Evolutionary conservation across 1,284 basidiomycete genomes (phyloP), one percentile per base, ranked within the genome.

Genomic region (Caloboletus inedulis): DNA sequence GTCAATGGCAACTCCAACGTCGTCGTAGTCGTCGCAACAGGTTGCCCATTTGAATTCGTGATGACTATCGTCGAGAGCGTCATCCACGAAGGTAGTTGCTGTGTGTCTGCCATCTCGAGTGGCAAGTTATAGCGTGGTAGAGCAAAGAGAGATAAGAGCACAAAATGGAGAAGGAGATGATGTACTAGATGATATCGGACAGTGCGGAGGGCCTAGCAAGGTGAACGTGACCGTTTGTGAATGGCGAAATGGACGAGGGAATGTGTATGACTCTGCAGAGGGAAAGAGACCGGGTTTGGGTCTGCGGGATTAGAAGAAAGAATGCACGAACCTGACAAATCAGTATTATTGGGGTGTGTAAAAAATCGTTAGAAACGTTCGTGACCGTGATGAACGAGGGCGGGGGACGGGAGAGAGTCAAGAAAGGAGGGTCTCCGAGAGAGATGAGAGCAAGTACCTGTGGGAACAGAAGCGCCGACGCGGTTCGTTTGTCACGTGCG

Each of bases 1-100:
- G 86, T 88, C 56, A 87, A 70, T 47, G 86, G 84, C 48, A 88
- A 62, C 55, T 74, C 77, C 36, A 85, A 56, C 12, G 82, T 70
- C 49, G 75, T 78, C 5, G 74, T 77, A 37, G 75, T 73, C 16
- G 82, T 83, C 37, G 77, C 73, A 40, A 78, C 66, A 47, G 79
- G 74, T 27, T 66, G 66, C 45, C 84, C 84, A 49, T 71, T 71
- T 3, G 73, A 69, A 62, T 80, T 72, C 8, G 80, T 81, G 47
- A 80, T 62, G 37, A 79, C 66, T 14, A 78, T 72, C 23, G 75
- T 72, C 27, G 78, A 73, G 21, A 79, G 73, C 2, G 83, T 80
- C 57, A 87, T 70, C 85, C 86, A 88, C 31, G 84, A 72, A 41
- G 85, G 86, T 44, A 80, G 74, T 54, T 74, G 68, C 64, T 88